These are phyloP conservation scores for Cladosporium colombiae DNA, from an alignment of 2,329 filamentous ascomycete species.

Conservation along the genomic window DNA sequence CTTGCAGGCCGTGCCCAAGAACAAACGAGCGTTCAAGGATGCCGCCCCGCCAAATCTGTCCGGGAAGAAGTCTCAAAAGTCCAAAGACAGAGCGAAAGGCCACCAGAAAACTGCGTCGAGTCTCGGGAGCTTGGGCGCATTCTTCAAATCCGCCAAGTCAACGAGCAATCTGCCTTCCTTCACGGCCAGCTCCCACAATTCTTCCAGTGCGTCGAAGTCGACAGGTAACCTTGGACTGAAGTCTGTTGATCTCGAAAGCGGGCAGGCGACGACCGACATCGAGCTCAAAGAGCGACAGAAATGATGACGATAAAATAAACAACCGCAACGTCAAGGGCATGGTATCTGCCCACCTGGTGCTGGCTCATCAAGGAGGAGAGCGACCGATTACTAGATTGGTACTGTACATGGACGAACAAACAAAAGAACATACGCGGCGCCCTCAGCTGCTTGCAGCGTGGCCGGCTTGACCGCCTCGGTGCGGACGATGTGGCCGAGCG, in stretches of 20 bases:
- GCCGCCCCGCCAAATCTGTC: conserved; percentile 21
- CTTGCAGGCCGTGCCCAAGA: conserved; percentile 19
- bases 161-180: background rate
- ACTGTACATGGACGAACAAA: background rate
- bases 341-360: background rate
- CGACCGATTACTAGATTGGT: background rate
- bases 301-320: background rate
- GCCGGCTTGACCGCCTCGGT: background rate
- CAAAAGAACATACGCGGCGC: background rate
- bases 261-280: background rate
- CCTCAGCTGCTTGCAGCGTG: background rate
- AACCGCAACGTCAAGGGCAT: background rate
- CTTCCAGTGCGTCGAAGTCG: background rate
- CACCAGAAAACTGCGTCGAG: conserved; percentile 8
- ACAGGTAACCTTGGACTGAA: background rate
- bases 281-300: background rate
- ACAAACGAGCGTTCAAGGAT: conserved; percentile 20
- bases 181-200: background rate
- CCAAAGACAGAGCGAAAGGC: background rate
- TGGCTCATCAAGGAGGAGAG: background rate
- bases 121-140: conserved; percentile 3
- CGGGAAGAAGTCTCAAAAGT: background rate
- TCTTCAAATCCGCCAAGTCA: conserved; percentile 6
- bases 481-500: background rate
- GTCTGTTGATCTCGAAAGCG: background rate